A percentile compares a stretch with the other conserved stretches of the same genome.
phyloP scores from a whole-genome alignment of 192 early-diverging fungal species.

The Jimgerdemannia flammicorona region DNA sequence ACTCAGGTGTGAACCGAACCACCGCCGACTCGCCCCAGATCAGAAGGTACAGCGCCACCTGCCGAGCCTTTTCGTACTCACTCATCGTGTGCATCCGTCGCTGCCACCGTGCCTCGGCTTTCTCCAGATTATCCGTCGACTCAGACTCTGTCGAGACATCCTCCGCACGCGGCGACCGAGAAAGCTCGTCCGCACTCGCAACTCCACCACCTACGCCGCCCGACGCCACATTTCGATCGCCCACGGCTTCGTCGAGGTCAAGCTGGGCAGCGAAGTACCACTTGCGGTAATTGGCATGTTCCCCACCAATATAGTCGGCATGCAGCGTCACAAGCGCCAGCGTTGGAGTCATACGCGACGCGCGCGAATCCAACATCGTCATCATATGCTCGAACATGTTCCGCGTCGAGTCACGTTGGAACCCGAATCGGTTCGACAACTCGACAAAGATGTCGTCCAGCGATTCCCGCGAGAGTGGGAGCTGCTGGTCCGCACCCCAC shows the following conservation, averaged over 20 bases:
- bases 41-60: conserved; percentile 71
- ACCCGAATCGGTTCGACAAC: conserved; percentile 67
- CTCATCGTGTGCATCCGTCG: conserved; percentile 67
- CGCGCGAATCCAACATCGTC: conserved; percentile 77
- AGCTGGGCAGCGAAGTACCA: conserved; percentile 82
- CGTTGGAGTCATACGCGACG: conserved; percentile 69
- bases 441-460: conserved; percentile 71
- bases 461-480: conserved; percentile 59
- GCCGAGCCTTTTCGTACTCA: conserved; percentile 63
- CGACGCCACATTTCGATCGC: conserved; percentile 26
- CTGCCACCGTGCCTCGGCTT: conserved; percentile 61
- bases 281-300: conserved; percentile 78
- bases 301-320: conserved; percentile 79
- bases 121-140: conserved; percentile 22
- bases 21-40: conserved; percentile 80
- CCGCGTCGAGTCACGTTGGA: conserved; percentile 74
- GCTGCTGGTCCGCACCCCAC: conserved; percentile 53
- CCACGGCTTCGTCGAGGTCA: conserved; percentile 51
- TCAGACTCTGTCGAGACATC: not conserved
- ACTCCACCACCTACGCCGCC: too few species aligned
- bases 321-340: conserved; percentile 72
- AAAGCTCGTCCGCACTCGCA: too few species aligned
- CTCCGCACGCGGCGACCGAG: conserved; percentile 1
- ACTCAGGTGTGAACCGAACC: conserved; percentile 69
- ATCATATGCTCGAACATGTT: conserved; percentile 76